Evolutionary conservation across 1,139 yeast species (phyloP).

Genomic region (Saccharomyces hybrid): DNA sequence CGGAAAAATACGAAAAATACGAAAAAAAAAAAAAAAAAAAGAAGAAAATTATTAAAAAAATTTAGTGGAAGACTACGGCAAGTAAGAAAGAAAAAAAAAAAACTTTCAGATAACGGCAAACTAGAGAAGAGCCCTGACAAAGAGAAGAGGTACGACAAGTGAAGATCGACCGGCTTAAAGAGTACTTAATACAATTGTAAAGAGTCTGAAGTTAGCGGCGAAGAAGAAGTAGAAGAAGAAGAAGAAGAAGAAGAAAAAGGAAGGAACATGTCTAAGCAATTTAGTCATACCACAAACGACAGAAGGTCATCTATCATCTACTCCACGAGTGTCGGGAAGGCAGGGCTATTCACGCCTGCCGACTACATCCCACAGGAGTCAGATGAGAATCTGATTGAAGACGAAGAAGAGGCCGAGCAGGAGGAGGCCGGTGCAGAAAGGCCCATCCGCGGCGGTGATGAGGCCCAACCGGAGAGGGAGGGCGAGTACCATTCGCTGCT

Average conservation of each 20-base stretch:
- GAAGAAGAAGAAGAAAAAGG: background rate
- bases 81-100: background rate
- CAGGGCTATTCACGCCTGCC: constrained; percentile 27
- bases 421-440: constrained; percentile 11
- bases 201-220: background rate
- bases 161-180: background rate
- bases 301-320: constrained; percentile 29
- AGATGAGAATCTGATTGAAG: constrained; percentile 11
- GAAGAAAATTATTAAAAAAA: background rate
- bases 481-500: constrained; percentile 16
- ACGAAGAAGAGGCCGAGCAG: constrained; percentile 12
- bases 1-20: background rate
- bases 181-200: background rate
- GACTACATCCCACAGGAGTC: constrained; percentile 23
- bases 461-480: background rate
- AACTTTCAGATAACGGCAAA: background rate
- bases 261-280: constrained; percentile 18
- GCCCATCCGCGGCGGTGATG: background rate
- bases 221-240: background rate
- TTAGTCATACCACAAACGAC: constrained; percentile 24
- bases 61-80: background rate
- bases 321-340: constrained; percentile 30
- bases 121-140: background rate
- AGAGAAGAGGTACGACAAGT: background rate
- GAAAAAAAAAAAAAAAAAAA: background rate